phyloP scores from a whole-genome alignment of 2,329 filamentous ascomycete species.

The Fusarium sp. region DNA sequence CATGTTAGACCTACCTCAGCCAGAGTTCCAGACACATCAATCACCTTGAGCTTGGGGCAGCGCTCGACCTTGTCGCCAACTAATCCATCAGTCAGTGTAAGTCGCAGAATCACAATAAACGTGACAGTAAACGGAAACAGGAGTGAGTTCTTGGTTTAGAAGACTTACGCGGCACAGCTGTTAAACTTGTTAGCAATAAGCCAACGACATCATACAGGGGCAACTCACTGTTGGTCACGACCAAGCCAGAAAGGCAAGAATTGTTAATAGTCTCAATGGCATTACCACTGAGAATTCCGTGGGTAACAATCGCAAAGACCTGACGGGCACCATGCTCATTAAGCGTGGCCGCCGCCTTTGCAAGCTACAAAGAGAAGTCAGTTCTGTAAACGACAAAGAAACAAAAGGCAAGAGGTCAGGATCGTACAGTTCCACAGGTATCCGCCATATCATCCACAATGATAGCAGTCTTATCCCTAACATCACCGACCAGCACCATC shows the following conservation, averaged over 20 bases:
- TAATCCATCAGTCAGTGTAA: conserved; percentile 2
- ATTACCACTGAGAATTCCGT: conserved; percentile 83
- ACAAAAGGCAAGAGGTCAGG: conserved; percentile 67
- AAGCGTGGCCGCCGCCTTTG: conserved; percentile 79
- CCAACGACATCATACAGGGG: not conserved
- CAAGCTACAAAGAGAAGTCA: not conserved
- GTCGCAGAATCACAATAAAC: not conserved
- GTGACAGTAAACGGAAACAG: not conserved
- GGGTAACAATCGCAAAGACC: conserved; percentile 92
- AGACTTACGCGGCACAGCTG: not conserved
- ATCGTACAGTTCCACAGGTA: conserved; percentile 76
- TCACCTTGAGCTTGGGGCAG: conserved; percentile 85
- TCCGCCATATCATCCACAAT: conserved; percentile 98
- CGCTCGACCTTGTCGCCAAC: conserved; percentile 80
- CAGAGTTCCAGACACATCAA: conserved; percentile 88
- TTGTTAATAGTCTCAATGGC: conserved; percentile 5
- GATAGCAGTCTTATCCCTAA: conserved; percentile 88
- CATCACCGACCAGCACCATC: conserved; percentile 91
- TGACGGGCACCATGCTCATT: conserved; percentile 86
- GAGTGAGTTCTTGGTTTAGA: not conserved
- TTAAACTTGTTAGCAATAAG: not conserved
- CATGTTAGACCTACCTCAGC: conserved; percentile 60
- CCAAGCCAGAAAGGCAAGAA: not conserved
- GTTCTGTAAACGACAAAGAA: not conserved
- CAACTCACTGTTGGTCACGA: not conserved